Conservation (phyloP, 371 early-diverging fungal species). For the Cokeromyces recurvatus region DNA sequence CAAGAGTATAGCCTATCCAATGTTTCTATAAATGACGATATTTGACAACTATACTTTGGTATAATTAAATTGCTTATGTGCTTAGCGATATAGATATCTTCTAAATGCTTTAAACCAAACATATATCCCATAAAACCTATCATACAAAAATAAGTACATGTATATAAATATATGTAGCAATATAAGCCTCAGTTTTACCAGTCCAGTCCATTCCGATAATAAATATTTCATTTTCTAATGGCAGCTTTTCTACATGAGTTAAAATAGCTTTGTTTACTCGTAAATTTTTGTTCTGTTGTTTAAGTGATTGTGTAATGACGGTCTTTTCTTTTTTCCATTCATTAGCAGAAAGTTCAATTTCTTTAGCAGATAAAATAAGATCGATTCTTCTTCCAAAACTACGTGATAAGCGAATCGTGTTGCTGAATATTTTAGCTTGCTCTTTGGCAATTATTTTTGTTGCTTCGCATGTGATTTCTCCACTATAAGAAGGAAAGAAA, state of each 20-base stretch:
- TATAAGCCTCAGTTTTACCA: too few species aligned
- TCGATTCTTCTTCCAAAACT: conserved; percentile 18
- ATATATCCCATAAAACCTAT: conserved; percentile 14
- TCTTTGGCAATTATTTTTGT: background rate
- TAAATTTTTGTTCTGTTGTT: conserved; percentile 15
- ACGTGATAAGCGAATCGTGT: background rate
- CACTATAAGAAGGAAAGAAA: too few species aligned
- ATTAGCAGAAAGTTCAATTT: conserved; percentile 10
- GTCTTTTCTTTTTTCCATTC: conserved; percentile 14
- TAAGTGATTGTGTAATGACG: conserved; percentile 8
- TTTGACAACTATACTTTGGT: conserved; percentile 5
- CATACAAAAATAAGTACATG: too few species aligned
- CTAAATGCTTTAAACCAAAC: conserved; percentile 7
- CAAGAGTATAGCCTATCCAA: conserved; percentile 12
- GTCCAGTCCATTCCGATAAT: conserved; percentile 12
- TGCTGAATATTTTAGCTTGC: too few species aligned
- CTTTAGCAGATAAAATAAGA: conserved; percentile 12
- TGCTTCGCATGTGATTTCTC: background rate
- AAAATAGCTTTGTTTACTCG: conserved; percentile 15
- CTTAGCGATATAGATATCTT: conserved; percentile 4
- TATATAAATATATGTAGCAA: too few species aligned
- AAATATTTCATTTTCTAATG: conserved; percentile 5
- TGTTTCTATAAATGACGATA: conserved; percentile 12
- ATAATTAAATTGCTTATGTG: background rate
- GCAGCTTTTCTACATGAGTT: conserved; percentile 5